Evolutionary conservation across 257 asterid genomes (phyloP), one percentile per base, ranked within the genome.

Genomic region (Plantago ovata): DNA sequence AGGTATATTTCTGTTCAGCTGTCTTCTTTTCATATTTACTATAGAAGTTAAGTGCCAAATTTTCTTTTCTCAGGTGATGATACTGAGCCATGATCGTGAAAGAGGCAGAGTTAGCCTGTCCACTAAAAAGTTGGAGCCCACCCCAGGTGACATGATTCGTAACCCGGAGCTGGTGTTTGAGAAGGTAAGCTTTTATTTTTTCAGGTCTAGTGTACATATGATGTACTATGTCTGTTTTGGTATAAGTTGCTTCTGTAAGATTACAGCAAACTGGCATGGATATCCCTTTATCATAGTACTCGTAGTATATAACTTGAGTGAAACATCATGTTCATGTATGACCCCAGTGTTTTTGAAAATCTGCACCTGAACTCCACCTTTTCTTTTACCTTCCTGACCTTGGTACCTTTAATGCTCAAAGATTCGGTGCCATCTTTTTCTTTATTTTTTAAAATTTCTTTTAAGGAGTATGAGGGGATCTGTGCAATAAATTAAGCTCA

Each of bases 121-220:
- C 10, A 88, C 97, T 21, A 92, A 92, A 87, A 92, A 92, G 83
- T 77, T 92, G 67, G 98, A 92, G 84, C 98, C 97, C 21, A 84
- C 95, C 43, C 95, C 98, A 48, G 97, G 98, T 64, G 98, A 88
- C 85, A 92, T 92, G 98, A 89, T 92, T 77, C 91, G 94, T 32
- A 92, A 92, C 69, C 98, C 97, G 60, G 86, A 86, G 78, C 84
- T 88, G 38, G 97, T 88, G 44, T 88, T 88, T 75, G 97, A 88
- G 74, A 88, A 88, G 91, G 98, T 84, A 69, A 72, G 55, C 38
- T 41, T n/a, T 41, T 50, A 36, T 49, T 49, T n/a, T 19, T 49
- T 19, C 33, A 19, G 2, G 36, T 28, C 7, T 21, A 3, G 55
- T 19, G 55, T 21, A 12, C n/a, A n/a, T n/a, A 49, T 9, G 24